These are phyloP conservation scores for Diaporthe aspalathi DNA, from an alignment of 2,329 filamentous ascomycete species.

Conservation along the genomic window DNA sequence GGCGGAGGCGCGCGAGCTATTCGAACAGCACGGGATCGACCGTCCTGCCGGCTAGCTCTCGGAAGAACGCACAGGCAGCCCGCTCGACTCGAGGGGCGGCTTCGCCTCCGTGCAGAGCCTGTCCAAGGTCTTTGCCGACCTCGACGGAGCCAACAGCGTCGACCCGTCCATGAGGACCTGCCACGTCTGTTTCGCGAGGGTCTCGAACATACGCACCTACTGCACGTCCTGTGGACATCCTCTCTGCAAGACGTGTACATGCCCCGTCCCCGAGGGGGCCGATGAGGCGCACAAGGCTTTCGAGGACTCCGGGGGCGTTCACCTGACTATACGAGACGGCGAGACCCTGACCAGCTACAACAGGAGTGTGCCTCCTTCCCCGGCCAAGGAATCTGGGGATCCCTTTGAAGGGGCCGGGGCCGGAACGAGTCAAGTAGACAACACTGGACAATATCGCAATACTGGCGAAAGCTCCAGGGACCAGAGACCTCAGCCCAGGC, in stretches of 20 bases:
- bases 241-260: constrained; percentile 60
- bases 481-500: neutral
- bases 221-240: constrained; percentile 64
- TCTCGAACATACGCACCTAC: constrained; percentile 49
- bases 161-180: constrained; percentile 51
- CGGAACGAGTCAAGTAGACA: neutral
- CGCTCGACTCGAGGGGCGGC: neutral
- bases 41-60: constrained; percentile 60
- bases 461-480: neutral
- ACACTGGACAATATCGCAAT: neutral
- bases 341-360: constrained; percentile 38
- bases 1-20: constrained; percentile 59
- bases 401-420: neutral
- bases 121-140: constrained; percentile 42
- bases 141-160: constrained; percentile 47
- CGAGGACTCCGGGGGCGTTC: constrained; percentile 36
- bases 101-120: constrained; percentile 38
- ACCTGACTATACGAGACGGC: constrained; percentile 39
- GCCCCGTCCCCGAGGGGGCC: constrained; percentile 47
- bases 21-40: constrained; percentile 59
- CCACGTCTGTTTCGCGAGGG: constrained; percentile 60
- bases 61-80: constrained; percentile 48
- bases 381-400: constrained; percentile 13
- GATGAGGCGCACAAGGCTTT: constrained; percentile 42
- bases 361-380: constrained; percentile 30